These are phyloP conservation scores for Phytophthora niederhauseri DNA, from an alignment of 352 stramenopile species.

Conservation along the genomic window DNA sequence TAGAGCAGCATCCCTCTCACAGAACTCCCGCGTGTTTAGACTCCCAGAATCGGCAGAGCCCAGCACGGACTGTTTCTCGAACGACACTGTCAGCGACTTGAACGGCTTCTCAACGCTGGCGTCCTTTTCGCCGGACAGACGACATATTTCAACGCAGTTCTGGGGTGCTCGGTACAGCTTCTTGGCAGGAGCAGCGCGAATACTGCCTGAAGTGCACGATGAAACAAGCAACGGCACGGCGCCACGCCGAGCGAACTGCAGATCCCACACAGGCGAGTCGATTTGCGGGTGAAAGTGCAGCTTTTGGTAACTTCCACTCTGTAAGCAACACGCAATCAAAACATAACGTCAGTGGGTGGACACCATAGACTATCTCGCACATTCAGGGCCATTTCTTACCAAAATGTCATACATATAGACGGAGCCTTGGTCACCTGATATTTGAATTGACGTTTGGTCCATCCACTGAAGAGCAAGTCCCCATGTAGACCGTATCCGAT, in stretches of 20 bases:
- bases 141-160: conserved; percentile 75
- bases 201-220: conserved; percentile 68
- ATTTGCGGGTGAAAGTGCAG: conserved; percentile 85
- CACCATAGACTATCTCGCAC: not conserved
- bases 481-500: conserved; percentile 86
- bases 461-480: conserved; percentile 81
- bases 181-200: conserved; percentile 67
- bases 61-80: conserved; percentile 51
- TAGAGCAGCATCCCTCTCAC: conserved; percentile 76
- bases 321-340: not conserved
- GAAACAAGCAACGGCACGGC: conserved; percentile 62
- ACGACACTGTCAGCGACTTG: conserved; percentile 62
- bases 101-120: conserved; percentile 56
- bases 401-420: conserved; percentile 82
- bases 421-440: conserved; percentile 83
- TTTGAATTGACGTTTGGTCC: conserved; percentile 71
- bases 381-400: conserved; percentile 36
- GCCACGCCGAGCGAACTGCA: conserved; percentile 61
- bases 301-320: conserved; percentile 84
- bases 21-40: conserved; percentile 64
- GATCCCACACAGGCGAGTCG: conserved; percentile 85
- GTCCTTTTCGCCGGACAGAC: conserved; percentile 57
- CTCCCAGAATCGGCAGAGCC: conserved; percentile 49
- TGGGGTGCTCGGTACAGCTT: conserved; percentile 68
- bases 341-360: not conserved